A percentile compares a stretch with the other conserved stretches of the same genome.
phyloP scores from a whole-genome alignment of 1,284 basidiomycete species.

The Marasmius fiardii region DNA sequence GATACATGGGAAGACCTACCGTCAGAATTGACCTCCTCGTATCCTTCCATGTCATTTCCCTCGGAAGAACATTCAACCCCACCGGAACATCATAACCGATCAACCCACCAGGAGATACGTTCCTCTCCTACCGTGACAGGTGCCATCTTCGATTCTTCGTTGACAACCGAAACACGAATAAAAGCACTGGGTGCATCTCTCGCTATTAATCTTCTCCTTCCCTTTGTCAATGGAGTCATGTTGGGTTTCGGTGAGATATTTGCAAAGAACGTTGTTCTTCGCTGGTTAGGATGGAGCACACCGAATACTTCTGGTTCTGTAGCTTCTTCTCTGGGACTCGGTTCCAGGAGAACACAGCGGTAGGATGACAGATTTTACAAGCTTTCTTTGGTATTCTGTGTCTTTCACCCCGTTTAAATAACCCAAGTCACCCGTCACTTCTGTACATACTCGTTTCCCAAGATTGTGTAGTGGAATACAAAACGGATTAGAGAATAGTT shows the following conservation, averaged over 20 bases:
- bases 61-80: slow-evolving; percentile 50
- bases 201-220: slow-evolving; percentile 89
- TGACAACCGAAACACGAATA: slow-evolving; percentile 62
- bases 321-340: slow-evolving; percentile 8
- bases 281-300: slow-evolving; percentile 52
- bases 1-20: slow-evolving; percentile 61
- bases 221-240: slow-evolving; percentile 98
- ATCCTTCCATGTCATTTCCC: slow-evolving; percentile 72
- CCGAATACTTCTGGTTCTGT: slow-evolving; percentile 6
- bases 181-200: slow-evolving; percentile 79
- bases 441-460: not conserved
- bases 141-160: slow-evolving; percentile 72
- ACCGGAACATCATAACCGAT: slow-evolving; percentile 27
- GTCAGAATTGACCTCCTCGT: slow-evolving; percentile 63
- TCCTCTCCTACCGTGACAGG: slow-evolving; percentile 62
- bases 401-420: too few relatives aligned
- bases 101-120: slow-evolving; percentile 22
- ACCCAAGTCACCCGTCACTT: too few relatives aligned
- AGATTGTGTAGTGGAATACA: not conserved
- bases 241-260: slow-evolving; percentile 98
- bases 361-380: not conserved
- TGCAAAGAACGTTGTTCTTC: slow-evolving; percentile 80
- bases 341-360: not conserved
- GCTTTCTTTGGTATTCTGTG: not conserved
- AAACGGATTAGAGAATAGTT: not conserved